Evolutionary conservation across 192 early-diverging fungal species (phyloP), one percentile per base, ranked within the genome.

Genomic region (Chytriomyces sp.): DNA sequence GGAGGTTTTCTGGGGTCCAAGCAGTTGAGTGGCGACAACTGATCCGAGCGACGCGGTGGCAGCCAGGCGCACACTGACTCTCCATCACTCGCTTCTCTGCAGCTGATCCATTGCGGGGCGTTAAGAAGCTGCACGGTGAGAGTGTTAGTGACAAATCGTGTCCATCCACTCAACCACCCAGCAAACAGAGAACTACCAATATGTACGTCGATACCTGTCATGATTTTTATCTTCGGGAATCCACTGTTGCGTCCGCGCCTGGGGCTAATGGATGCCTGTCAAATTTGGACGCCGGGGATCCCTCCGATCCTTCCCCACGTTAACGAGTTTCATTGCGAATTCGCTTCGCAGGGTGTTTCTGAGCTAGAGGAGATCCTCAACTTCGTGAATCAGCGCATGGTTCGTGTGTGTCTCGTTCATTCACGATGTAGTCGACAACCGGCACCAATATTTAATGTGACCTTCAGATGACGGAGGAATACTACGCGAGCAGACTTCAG

Each of bases 1-100:
- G 44, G 79, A 84, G 25, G 76, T 76, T 58, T 84, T 84, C 38
- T 79, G 80, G 79, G 82, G 82, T 17, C 68, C 79, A 4, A 53
- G 52, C 4, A 75, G 75, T 82, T 64, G 6, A 49, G n/a, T 33
- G 17, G 14, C 22, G 0, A 37, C 5, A 0, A 0, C 19, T 28
- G n/a, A n/a, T n/a, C n/a, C n/a, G n/a, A n/a, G n/a, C n/a, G n/a
- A n/a, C n/a, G n/a, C n/a, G n/a, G n/a, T n/a, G n/a, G n/a, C n/a
- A n/a, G n/a, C n/a, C n/a, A n/a, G n/a, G n/a, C n/a, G n/a, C n/a
- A n/a, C n/a, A n/a, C n/a, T n/a, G n/a, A n/a, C 34, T 59, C 22
- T 14, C 26, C 0, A 56, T 25, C 3, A 8, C 56, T 38, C 7
- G 41, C 56, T 0, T 14, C 34, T 39, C 49, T 39, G 14, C 52